A percentile compares a stretch with the other conserved stretches of the same genome.
phyloP scores from a whole-genome alignment of 257 asterid species.

The Fraxinus cuspidata region DNA sequence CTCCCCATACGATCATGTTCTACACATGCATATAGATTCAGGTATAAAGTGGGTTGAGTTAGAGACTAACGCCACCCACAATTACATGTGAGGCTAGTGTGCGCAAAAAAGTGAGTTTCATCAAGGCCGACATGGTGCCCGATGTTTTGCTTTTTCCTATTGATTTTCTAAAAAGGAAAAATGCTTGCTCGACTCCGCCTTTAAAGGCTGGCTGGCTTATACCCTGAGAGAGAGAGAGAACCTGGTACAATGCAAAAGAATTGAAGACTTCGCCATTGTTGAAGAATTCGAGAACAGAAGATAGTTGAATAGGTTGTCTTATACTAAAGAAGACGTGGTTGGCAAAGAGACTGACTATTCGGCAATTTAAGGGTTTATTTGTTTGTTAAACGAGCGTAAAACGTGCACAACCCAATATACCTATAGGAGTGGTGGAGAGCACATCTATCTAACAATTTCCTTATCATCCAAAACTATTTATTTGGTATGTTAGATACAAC shows the following conservation, averaged over 20 bases:
- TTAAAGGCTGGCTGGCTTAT: neutral
- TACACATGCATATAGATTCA: neutral
- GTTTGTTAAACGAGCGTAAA: constrained; percentile 33
- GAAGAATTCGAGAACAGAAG: constrained; percentile 26
- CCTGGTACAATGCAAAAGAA: constrained; percentile 35
- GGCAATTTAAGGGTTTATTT: constrained; percentile 24
- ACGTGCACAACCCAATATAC: constrained; percentile 36
- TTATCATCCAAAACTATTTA: neutral
- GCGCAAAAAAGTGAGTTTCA: neutral
- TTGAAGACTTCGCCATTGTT: constrained; percentile 35
- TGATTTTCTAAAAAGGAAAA: too few species aligned
- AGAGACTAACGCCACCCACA: neutral
- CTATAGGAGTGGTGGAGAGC: constrained; percentile 4
- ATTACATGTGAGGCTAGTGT: neutral
- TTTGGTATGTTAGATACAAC: neutral
- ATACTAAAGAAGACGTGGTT: constrained; percentile 18
- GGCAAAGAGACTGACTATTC: constrained; percentile 12
- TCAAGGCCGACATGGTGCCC: too few species aligned
- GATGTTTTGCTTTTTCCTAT: too few species aligned
- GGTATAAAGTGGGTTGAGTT: neutral
- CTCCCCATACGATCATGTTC: neutral
- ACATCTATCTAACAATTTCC: neutral
- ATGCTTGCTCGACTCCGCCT: neutral
- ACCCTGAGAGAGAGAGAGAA: constrained; percentile 2
- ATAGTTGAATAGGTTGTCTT: constrained; percentile 22